phyloP scores from a whole-genome alignment of 164 flowering plant genomes.

The Vitis riparia region DNA sequence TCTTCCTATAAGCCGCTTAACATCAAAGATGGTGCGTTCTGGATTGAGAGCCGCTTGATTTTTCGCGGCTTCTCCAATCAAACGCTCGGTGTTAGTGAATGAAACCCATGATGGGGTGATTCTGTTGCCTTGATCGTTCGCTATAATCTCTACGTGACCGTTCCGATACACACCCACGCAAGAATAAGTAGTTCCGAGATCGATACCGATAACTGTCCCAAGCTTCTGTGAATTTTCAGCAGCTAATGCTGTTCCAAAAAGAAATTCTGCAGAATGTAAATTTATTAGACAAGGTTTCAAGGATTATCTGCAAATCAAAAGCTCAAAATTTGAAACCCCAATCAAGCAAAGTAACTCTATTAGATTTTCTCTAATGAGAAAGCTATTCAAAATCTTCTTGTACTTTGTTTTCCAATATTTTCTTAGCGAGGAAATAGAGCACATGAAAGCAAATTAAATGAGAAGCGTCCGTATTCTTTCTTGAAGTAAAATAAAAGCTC shows the following conservation, averaged over 20 bases:
- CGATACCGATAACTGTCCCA: constrained; percentile 52
- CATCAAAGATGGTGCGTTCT: constrained; percentile 47
- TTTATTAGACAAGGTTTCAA: neutral
- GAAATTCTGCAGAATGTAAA: constrained; percentile 17
- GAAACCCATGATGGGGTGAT: constrained; percentile 58
- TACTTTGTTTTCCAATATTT: too few species aligned
- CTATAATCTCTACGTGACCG: constrained; percentile 43
- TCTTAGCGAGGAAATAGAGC: too few species aligned
- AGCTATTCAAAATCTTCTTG: too few species aligned
- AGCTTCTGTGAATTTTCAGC: constrained; percentile 26
- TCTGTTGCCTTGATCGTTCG: constrained; percentile 58
- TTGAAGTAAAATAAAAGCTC: too few species aligned
- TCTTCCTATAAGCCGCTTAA: constrained; percentile 53
- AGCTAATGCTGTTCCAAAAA: constrained; percentile 24
- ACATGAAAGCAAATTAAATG: too few species aligned
- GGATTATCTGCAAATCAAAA: neutral
- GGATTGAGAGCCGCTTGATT: constrained; percentile 50
- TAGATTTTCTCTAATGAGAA: too few species aligned
- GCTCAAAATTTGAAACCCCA: too few species aligned
- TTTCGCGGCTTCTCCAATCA: constrained; percentile 60
- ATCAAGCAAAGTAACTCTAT: too few species aligned
- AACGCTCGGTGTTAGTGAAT: constrained; percentile 45
- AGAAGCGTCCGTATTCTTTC: too few species aligned
- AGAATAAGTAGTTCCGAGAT: constrained; percentile 51
- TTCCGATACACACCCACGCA: constrained; percentile 44